Conservation (phyloP, 257 asterid species). For the Solanum bulbocastanum region DNA sequence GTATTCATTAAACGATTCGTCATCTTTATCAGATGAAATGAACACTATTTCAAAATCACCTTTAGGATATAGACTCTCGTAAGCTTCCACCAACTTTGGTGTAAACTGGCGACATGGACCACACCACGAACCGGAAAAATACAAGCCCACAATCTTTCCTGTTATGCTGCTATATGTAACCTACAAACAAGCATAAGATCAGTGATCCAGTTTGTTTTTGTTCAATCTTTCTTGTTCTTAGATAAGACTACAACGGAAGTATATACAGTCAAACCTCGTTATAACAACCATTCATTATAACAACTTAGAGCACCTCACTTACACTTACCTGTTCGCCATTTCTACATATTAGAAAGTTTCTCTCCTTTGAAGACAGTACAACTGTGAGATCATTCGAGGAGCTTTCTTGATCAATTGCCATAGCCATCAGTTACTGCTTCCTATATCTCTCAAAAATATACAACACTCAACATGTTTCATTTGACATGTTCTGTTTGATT, state of each 20-base stretch:
- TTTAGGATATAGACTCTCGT: conserved; percentile 1
- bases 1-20: conserved; percentile 15
- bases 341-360: conserved; percentile 15
- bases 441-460: neutral
- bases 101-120: conserved; percentile 26
- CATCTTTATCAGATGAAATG: conserved; percentile 22
- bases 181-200: conserved; percentile 1
- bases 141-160: conserved; percentile 11
- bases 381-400: conserved; percentile 1
- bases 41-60: conserved; percentile 21
- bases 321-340: conserved; percentile 6
- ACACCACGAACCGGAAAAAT: conserved; percentile 24
- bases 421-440: conserved; percentile 1
- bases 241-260: neutral
- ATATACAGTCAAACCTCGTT: neutral
- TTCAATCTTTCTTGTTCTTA: neutral
- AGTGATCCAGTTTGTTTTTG: neutral
- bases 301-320: neutral
- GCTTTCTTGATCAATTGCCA: conserved; percentile 1
- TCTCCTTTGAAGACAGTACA: conserved; percentile 15
- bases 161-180: conserved; percentile 5
- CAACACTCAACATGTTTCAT: neutral
- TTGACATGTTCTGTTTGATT: neutral
- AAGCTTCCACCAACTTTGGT: conserved; percentile 11
- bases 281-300: neutral